Conservation (phyloP, 257 asterid species). For the Capsicum pubescens region DNA sequence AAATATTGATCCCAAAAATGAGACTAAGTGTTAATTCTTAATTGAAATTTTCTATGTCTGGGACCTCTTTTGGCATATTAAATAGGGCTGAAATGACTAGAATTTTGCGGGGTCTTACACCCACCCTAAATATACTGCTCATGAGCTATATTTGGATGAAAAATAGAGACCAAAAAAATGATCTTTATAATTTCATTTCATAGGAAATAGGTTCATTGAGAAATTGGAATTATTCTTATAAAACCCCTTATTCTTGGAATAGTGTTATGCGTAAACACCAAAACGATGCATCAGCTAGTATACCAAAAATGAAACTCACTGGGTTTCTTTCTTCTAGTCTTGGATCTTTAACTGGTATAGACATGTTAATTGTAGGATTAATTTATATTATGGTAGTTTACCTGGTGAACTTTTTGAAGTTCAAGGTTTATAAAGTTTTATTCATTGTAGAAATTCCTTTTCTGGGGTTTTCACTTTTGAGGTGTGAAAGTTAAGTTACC, state of each 20-base stretch:
- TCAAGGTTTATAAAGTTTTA: conserved; percentile 76
- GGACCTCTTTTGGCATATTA: too few relatives aligned
- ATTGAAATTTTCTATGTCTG: too few relatives aligned
- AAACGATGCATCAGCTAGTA: conserved; percentile 63
- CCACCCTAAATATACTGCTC: too few relatives aligned
- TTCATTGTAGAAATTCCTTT: conserved; percentile 74
- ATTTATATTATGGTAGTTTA: conserved; percentile 60
- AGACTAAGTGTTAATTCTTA: too few relatives aligned
- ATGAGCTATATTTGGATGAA: too few relatives aligned
- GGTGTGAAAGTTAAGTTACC: conserved; percentile 64
- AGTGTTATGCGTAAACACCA: conserved; percentile 77
- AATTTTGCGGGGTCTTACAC: too few relatives aligned
- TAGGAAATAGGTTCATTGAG: conserved; percentile 66
- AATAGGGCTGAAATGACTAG: too few relatives aligned
- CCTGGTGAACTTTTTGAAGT: conserved; percentile 58
- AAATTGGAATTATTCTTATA: conserved; percentile 75
- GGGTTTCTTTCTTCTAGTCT: conserved; percentile 74
- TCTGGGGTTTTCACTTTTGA: conserved; percentile 74
- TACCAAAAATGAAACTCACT: conserved; percentile 69
- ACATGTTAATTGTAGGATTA: conserved; percentile 74
- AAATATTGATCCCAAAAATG: too few relatives aligned
- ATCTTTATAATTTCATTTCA: too few relatives aligned
- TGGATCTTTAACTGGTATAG: conserved; percentile 77
- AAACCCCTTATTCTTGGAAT: conserved; percentile 91
- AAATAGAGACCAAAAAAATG: too few relatives aligned